These are phyloP conservation scores for Apophysomyces sp. DNA, from an alignment of 371 early-diverging fungal species.

Conservation along the genomic window DNA sequence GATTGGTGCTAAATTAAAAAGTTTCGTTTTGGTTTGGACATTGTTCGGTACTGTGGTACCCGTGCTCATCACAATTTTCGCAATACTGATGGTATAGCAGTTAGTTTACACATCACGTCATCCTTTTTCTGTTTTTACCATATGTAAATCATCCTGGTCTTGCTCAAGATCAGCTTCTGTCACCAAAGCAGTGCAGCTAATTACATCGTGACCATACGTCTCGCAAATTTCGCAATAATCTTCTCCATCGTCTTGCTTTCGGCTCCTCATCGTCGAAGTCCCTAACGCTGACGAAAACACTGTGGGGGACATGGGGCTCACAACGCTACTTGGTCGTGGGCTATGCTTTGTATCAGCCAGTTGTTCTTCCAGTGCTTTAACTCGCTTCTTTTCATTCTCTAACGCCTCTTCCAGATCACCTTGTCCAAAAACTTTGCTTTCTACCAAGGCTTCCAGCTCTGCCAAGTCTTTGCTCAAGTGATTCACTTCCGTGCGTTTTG, in stretches of 20 bases:
- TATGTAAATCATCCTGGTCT: neutral
- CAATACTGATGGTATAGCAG: conserved; percentile 7
- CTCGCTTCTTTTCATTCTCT: conserved; percentile 27
- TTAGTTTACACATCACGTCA: no score
- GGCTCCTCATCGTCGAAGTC: neutral
- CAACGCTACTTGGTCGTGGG: conserved; percentile 51
- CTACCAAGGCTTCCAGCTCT: conserved; percentile 69
- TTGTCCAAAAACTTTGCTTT: conserved; percentile 70
- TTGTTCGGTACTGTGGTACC: conserved; percentile 11
- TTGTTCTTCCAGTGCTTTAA: neutral
- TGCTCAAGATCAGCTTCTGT: conserved; percentile 24
- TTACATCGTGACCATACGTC: conserved; percentile 45
- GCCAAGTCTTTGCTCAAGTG: conserved; percentile 65
- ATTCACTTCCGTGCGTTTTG: conserved; percentile 54
- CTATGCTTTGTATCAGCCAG: neutral
- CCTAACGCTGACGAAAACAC: conserved; percentile 44
- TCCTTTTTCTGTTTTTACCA: no score
- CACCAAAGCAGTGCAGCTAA: neutral
- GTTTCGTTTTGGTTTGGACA: conserved; percentile 26
- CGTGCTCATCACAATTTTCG: conserved; percentile 24
- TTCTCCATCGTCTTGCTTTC: conserved; percentile 1
- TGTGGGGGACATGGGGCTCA: conserved; percentile 73
- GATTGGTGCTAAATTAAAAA: conserved; percentile 8
- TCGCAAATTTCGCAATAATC: conserved; percentile 64
- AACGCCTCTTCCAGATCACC: conserved; percentile 65